Evolutionary conservation across 768 basidiomycete species (phyloP), one percentile per base, ranked within the genome.

Genomic region (Boletus speciosus): DNA sequence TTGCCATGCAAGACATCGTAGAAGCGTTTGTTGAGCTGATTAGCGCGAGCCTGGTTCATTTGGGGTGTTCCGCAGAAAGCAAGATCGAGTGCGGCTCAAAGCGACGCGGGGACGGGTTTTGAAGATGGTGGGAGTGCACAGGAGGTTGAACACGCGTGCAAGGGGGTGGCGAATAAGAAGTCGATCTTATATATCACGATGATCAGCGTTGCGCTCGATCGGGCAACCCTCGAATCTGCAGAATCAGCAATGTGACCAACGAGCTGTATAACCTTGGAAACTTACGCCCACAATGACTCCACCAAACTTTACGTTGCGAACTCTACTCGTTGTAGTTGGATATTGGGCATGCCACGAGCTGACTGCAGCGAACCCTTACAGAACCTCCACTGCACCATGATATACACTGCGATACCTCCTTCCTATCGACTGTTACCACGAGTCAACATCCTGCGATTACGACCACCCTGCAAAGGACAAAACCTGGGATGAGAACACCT

Each of bases 11-110:
- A 31, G 21, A 78, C 56, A 32, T 65, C 52, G 16, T 73, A 47
- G 34, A 79, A 73, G 10, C 68, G 62, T 56, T 68, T 75, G 29
- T 64, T 65, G 25, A 81, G 72, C 15, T 60, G 69, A 4, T 48
- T 49, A 25, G 21, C 3, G 15, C 65, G 65, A 48, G 50, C n/a
- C 27, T 57, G 57, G 19, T 15, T 58, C 64, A 66, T 65, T 16
- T 25, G n/a, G 4, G 15, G 11, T 11, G 31, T 8, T 36, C 11
- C 5, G 23, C 49, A 45, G 38, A 6, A 39, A 27, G 16, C 31
- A 15, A 19, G 25, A 4, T 32, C 6, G 40, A 19, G n/a, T 14
- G 14, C 6, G 29, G 15, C 4, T 45, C 8, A 32, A 34, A 40
- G 16, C 8, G 37, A 54, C 1, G 21, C 1, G 10, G 25, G 23